Evolutionary conservation across 2,329 filamentous ascomycete genomes (phyloP).

Genomic region (Stagonosporopsis cucurbitacearum): DNA sequence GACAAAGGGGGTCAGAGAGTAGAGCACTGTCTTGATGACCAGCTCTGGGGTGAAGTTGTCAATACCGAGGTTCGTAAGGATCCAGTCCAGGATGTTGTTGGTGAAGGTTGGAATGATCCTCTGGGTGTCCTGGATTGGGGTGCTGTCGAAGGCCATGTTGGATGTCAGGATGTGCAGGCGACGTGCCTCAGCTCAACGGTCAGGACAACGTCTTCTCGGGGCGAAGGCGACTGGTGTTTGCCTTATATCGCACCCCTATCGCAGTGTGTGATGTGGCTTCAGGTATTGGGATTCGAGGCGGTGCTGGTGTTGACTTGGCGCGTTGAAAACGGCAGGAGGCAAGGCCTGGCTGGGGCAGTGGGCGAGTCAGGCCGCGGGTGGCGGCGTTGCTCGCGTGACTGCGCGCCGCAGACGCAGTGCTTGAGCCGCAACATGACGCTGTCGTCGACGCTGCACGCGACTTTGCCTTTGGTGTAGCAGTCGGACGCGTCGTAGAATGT

Average conservation of each 20-base stretch:
- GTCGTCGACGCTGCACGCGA: background rate
- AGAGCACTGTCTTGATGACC: slow-evolving; percentile 22
- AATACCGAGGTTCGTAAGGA: slow-evolving; percentile 11
- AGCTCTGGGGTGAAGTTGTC: slow-evolving; percentile 19
- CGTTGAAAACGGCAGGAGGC: slow-evolving; percentile 21
- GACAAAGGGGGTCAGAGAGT: slow-evolving; percentile 24
- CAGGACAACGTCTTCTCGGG: background rate
- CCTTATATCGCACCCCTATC: slow-evolving; percentile 12
- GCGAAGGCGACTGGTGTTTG: background rate
- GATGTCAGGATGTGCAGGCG: background rate
- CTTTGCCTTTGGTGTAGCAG: background rate
- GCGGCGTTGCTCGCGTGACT: slow-evolving; percentile 27
- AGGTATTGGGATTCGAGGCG: slow-evolving; percentile 13
- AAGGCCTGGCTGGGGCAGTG: no score
- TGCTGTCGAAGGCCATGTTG: slow-evolving; percentile 4
- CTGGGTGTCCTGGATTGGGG: background rate
- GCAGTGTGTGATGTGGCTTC: slow-evolving; percentile 18
- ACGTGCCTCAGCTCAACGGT: background rate
- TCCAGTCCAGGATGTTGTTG: background rate
- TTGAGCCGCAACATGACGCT: slow-evolving; percentile 10
- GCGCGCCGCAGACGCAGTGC: slow-evolving; percentile 25
- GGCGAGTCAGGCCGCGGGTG: slow-evolving; percentile 34
- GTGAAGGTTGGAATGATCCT: background rate
- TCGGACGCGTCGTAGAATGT: slow-evolving; percentile 28
- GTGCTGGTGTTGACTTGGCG: slow-evolving; percentile 19